Base-by-base conservation (phyloP, 2,329 filamentous ascomycete species). In the Sarocladium oryzae region DNA sequence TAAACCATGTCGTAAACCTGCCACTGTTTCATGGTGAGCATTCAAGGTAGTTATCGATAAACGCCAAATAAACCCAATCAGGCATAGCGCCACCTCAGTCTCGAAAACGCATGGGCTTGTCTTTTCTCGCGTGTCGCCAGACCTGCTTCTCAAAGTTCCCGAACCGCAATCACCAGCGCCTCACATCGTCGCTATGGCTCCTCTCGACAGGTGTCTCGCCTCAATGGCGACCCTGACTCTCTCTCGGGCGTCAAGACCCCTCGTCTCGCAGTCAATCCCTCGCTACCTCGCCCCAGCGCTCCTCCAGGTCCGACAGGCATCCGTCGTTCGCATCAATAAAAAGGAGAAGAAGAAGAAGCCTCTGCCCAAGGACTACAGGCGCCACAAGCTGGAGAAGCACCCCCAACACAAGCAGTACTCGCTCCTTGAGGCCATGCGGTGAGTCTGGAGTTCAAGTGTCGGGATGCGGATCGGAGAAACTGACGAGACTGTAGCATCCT, bases 391-490 rank as follows among this genome's bases (percentile, higher is more conserved):
- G 56, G 79, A 79, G 55, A 73, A 82, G 56, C 79, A 37, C 20
- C 30, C 82, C 38, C 76, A 89, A 32, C 71, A 71, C 35, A 69
- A 69, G 1, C 85, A 88, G 62, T 96, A 86, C 63, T 81, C 89
- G 1, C 76, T 99, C 28, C 86, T 89, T 58, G 93, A 99, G 73
- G 95, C 93, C 15, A 93, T 99, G 82, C 82, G 91, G 89, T 89
- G 71, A 53, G 76, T 54, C n/a, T 28, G 21, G 7, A 15, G 6
- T 11, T 15, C 21, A n/a, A n/a, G n/a, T n/a, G n/a, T n/a, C n/a
- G n/a, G n/a, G n/a, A n/a, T n/a, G n/a, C n/a, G n/a, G n/a, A n/a
- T n/a, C n/a, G n/a, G n/a, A 11, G 37, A 18, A 40, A 7, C 37
- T 40, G n/a, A 43, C 40, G n/a, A n/a, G 23, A 9, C n/a, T 9